Conservation (phyloP, 768 basidiomycete genomes). For the Boletus rufocinnamomeus region DNA sequence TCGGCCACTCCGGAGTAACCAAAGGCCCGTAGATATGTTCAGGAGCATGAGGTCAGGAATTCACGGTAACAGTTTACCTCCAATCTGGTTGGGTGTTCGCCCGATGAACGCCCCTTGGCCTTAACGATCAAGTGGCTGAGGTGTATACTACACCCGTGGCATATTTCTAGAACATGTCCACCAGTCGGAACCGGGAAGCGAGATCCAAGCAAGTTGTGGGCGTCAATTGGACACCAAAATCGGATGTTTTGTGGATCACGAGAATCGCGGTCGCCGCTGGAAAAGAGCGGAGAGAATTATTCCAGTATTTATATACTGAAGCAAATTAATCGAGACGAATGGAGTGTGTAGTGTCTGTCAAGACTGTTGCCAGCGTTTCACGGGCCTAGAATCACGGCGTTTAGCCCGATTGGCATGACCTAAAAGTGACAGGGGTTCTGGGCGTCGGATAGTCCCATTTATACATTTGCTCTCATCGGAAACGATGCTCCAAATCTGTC, state of each 20-base stretch:
- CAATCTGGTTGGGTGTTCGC: neutral
- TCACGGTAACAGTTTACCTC: neutral
- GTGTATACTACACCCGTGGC: neutral
- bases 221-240: neutral
- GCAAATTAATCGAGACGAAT: neutral
- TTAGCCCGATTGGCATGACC: neutral
- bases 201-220: neutral
- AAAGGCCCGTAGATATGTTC: neutral
- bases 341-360: neutral
- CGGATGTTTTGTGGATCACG: neutral
- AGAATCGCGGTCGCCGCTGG: neutral
- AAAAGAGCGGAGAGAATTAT: neutral
- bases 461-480: slow-evolving; percentile 1
- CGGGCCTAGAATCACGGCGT: neutral
- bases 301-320: neutral
- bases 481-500: neutral
- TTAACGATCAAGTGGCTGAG: neutral
- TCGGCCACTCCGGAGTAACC: neutral
- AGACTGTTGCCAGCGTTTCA: neutral
- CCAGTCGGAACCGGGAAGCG: neutral
- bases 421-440: neutral
- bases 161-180: neutral
- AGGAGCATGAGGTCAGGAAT: neutral
- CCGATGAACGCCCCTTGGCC: neutral
- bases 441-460: neutral